phyloP scores from a whole-genome alignment of 331 rosid genomes.

The Malus hybrid region DNA sequence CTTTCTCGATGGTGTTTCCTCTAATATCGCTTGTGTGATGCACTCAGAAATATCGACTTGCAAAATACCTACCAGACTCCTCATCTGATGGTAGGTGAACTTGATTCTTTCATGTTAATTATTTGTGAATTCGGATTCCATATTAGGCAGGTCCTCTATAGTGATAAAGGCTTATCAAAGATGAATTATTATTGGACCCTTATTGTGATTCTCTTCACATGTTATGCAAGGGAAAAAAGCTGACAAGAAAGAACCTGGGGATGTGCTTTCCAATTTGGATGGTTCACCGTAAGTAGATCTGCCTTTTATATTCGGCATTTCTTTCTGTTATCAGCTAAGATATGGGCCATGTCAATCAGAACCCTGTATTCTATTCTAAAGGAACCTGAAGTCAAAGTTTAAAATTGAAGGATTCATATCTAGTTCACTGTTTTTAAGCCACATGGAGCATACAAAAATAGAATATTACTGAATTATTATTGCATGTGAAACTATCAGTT shows the following conservation, averaged over 20 bases:
- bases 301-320: not conserved
- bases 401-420: not conserved
- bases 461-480: too few species aligned
- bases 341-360: not conserved
- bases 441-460: not conserved
- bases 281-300: slow-evolving; percentile 81
- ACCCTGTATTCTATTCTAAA: not conserved
- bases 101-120: slow-evolving; percentile 9
- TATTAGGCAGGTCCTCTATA: not conserved
- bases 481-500: not conserved
- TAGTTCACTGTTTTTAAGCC: not conserved
- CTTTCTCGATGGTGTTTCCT: slow-evolving; percentile 5
- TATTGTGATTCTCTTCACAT: slow-evolving; percentile 17
- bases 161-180: slow-evolving; percentile 1
- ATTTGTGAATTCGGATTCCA: slow-evolving; percentile 1
- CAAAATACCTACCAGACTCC: slow-evolving; percentile 88
- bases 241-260: slow-evolving; percentile 89
- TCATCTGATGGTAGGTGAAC: slow-evolving; percentile 73
- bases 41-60: slow-evolving; percentile 92
- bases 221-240: slow-evolving; percentile 73
- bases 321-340: slow-evolving; percentile 3
- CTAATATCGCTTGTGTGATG: slow-evolving; percentile 22
- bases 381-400: not conserved
- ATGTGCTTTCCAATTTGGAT: slow-evolving; percentile 63
- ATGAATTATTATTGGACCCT: not conserved